Conservation (phyloP, 2,329 filamentous ascomycete species). For the Talaromyces amestolkiae region DNA sequence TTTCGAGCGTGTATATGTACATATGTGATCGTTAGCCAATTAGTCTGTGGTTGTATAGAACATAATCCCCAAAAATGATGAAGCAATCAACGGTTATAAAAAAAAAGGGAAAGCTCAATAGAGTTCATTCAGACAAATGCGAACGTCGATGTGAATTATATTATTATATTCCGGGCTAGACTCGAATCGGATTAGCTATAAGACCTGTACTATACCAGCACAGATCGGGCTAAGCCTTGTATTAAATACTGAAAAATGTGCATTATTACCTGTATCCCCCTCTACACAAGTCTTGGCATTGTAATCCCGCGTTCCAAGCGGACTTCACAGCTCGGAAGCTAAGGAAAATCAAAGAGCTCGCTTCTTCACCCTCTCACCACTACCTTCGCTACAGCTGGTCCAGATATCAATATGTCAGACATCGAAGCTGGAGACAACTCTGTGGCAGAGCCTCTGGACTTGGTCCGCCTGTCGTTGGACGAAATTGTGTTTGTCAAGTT, state of each 20-base stretch:
- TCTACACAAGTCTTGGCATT: neutral
- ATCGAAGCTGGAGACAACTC: constrained; percentile 66
- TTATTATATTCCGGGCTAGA: neutral
- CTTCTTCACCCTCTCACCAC: neutral
- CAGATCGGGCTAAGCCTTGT: neutral
- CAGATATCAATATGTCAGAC: constrained; percentile 68
- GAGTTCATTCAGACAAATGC: neutral
- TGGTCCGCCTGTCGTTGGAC: constrained; percentile 90
- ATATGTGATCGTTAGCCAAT: neutral
- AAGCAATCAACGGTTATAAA: neutral
- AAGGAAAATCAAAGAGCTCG: neutral
- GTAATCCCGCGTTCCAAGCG: neutral
- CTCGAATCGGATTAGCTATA: neutral
- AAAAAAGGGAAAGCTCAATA: neutral
- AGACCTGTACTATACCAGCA: neutral
- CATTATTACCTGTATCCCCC: neutral
- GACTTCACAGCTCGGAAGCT: neutral
- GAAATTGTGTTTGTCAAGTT: constrained; percentile 98
- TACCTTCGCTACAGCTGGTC: neutral
- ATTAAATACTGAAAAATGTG: neutral
- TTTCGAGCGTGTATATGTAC: neutral
- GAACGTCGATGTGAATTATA: neutral
- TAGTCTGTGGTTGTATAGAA: neutral
- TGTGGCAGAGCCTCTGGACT: constrained; percentile 88
- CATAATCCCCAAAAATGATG: neutral